Base-by-base conservation (phyloP, 129 eudicot genomes). In the Flaveria sonorensis region DNA sequence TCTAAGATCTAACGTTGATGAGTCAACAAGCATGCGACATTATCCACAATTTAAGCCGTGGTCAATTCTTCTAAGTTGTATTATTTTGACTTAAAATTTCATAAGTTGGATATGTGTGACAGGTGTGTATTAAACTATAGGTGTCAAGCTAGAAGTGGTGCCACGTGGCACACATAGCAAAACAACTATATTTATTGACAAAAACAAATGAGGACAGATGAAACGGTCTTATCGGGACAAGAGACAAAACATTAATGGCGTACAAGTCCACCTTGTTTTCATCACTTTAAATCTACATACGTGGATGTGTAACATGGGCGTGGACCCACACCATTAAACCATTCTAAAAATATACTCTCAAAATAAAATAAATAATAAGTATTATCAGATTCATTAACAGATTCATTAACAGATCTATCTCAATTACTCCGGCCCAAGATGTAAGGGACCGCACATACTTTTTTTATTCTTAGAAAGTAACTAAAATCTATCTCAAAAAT, bases 211-310 rank as follows among this genome's bases (percentile, higher is more conserved):
- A 16, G 70, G 71, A 24, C 71, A 30, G 30, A 43, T 59, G 56
- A 16, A 74, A 42, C 78, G 56, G 69, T 43, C 45, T 57, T 43
- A 73, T 59, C 26, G 59, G 32, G 50, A 53, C 57, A 52, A 23
- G 8, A 50, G 77, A 71, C 43, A 63, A 79, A 39, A 71, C 72
- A 72, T 79, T 62, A 61, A 71, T 79, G 73, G 15, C 20, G 61
- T 71, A 32, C 11, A 61, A 79, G 77, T 79, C 57, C 64, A 48
- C 53, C 72, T 79, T 78, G 81, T 57, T 78, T 70, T 78, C 75
- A 63, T 53, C 72, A 9, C 14, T 16, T 48, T 20, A 39, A 59
- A 26, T 70, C 50, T 32, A 52, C 28, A 65, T 40, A 65, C 70
- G 61, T 73, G 70, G 67, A 64, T 64, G 48, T 52, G 74, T 40